Evolutionary conservation across 805 yeast genomes (phyloP).

Genomic region (Metschnikowia borealis): DNA sequence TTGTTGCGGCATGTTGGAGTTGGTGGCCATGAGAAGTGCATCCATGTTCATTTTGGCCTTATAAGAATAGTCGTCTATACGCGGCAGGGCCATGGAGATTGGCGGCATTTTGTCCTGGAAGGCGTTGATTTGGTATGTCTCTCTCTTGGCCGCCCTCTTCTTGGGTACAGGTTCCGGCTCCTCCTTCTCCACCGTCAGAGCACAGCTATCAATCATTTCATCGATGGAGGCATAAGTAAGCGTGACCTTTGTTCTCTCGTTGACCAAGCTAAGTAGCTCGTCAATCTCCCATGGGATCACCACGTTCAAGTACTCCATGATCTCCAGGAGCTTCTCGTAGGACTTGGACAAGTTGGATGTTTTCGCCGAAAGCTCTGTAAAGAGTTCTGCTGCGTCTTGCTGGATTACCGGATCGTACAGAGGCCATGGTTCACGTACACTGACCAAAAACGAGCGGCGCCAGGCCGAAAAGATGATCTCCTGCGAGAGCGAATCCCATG

Average conservation of each 20-base stretch:
- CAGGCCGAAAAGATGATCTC: slow-evolving; percentile 33
- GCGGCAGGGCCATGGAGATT: slow-evolving; percentile 6
- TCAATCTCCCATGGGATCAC: slow-evolving; percentile 56
- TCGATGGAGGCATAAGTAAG: slow-evolving; percentile 52
- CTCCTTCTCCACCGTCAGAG: slow-evolving; percentile 37
- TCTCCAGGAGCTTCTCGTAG: slow-evolving; percentile 40
- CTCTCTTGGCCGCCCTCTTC: neutral
- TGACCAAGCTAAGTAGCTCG: slow-evolving; percentile 48
- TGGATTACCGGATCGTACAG: slow-evolving; percentile 11
- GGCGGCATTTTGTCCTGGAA: slow-evolving; percentile 14
- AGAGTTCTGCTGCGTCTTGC: slow-evolving; percentile 11
- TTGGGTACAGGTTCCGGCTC: neutral
- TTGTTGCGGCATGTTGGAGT: neutral
- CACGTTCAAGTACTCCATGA: slow-evolving; percentile 48
- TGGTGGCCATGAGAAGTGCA: slow-evolving; percentile 1
- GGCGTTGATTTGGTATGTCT: neutral
- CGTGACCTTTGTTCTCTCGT: slow-evolving; percentile 40
- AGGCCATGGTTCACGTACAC: slow-evolving; percentile 29
- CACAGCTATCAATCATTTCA: slow-evolving; percentile 58
- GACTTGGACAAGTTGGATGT: slow-evolving; percentile 21
- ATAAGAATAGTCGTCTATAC: neutral
- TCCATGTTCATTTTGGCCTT: slow-evolving; percentile 1
- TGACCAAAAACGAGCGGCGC: slow-evolving; percentile 34
- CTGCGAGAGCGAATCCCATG: slow-evolving; percentile 47
- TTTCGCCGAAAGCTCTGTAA: slow-evolving; percentile 9